These are phyloP conservation scores for Sicyos edulis DNA, from an alignment of 306 rosid genomes.

Conservation along the genomic window DNA sequence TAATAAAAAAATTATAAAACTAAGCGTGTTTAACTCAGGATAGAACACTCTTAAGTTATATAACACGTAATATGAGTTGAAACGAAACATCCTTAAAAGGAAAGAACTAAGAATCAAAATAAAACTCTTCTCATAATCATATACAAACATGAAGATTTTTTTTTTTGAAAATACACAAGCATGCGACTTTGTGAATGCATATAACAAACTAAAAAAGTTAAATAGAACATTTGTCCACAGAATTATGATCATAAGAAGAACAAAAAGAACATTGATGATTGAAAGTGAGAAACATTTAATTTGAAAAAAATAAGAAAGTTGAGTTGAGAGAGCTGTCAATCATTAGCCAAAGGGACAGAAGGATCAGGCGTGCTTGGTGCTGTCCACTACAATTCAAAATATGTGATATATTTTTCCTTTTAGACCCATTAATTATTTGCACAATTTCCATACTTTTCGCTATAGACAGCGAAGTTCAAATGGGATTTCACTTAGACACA, in stretches of 20 bases:
- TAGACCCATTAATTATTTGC: not conserved
- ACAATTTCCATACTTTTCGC: constrained; percentile 13
- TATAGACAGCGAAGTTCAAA: not conserved
- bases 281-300: not conserved
- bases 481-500: constrained; percentile 6
- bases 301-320: not conserved
- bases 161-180: not conserved
- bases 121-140: not conserved
- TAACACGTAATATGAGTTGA: no score
- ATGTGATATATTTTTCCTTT: not conserved
- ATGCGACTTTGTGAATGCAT: not conserved
- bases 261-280: not conserved
- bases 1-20: no score
- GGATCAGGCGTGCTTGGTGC: constrained; percentile 22
- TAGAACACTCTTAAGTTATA: no score
- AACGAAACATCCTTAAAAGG: no score
- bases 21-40: no score
- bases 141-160: not conserved
- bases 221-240: not conserved
- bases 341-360: constrained; percentile 15
- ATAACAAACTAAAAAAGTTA: not conserved
- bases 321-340: constrained; percentile 18
- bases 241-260: not conserved
- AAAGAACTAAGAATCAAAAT: not conserved
- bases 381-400: constrained; percentile 9